Evolutionary conservation across 2,329 filamentous ascomycete species (phyloP), one percentile per base, ranked within the genome.

Genomic region (Cladosporium oxysporum): DNA sequence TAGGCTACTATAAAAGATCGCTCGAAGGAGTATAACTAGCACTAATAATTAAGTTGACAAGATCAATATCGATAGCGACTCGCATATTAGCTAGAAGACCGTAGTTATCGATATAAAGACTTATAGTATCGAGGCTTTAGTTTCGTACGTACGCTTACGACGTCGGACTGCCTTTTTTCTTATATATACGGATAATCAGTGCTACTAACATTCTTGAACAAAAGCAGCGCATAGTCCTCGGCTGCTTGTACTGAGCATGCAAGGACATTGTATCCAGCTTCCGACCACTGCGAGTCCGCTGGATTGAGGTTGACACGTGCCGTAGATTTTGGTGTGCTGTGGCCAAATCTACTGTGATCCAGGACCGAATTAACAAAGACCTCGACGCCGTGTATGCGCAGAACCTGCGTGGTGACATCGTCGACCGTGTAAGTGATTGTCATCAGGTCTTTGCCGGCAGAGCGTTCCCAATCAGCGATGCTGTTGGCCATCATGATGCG

Each of bases 401-500:
- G 33, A n/a, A 71, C 67, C 33, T 72, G 71, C n/a, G 67, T 69
- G 2, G 69, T 71, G 31, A 65, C 64, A 44, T 73, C 71, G 50
- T 69, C 69, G 61, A 72, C 69, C 29, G 67, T 71, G 37, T 72
- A 67, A 5, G 70, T 70, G 35, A 72, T 60, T 21, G 68, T 71
- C 69, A 73, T 70, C 57, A 71, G 61, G 55, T 73, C 71, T 61
- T 66, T 66, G 21, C 67, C 64, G 52, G 44, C 65, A 8, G 65
- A 67, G 16, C 50, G 60, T 41, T 72, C 68, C 71, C 71, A 72
- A n/a, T 69, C 66, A n/a, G 69, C 67, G 26, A 73, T 68, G 58
- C 71, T 71, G 63, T 71, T 71, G 26, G 71, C 68, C 28, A 71
- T 72, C 23, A 72, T 62, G 47, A 73, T 71, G 29, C 69, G 66